phyloP scores from a whole-genome alignment of 2,329 filamentous ascomycete genomes.

The Trichophyton rubrum region DNA sequence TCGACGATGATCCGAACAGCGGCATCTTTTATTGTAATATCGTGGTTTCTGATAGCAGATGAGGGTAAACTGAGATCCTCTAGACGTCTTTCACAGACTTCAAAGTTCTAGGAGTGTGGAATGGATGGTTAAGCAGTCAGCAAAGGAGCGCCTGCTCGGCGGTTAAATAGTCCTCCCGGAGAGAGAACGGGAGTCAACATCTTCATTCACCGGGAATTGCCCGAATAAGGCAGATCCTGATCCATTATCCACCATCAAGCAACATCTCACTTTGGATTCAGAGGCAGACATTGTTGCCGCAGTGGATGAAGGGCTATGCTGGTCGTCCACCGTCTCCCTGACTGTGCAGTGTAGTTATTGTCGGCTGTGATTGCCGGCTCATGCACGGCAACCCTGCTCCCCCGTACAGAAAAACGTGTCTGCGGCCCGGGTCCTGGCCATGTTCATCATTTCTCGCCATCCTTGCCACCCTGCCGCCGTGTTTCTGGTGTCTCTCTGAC shows the following conservation, averaged over 20 bases:
- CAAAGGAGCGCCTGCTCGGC: neutral
- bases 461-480: no score
- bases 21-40: neutral
- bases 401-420: no score
- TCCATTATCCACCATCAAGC: neutral
- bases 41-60: neutral
- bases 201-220: neutral
- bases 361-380: no score
- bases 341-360: no score
- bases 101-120: neutral
- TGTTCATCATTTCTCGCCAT: no score
- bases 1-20: constrained; percentile 3
- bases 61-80: neutral
- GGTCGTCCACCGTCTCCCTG: no score
- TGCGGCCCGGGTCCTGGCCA: no score
- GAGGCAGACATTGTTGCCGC: neutral
- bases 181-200: neutral
- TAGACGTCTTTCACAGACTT: neutral
- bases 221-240: neutral
- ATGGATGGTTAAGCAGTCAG: neutral
- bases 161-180: neutral
- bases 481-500: no score
- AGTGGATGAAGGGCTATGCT: neutral
- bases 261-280: neutral
- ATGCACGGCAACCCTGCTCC: no score